Base-by-base conservation (phyloP, 2,329 filamentous ascomycete species). In the Fusarium newnesense region DNA sequence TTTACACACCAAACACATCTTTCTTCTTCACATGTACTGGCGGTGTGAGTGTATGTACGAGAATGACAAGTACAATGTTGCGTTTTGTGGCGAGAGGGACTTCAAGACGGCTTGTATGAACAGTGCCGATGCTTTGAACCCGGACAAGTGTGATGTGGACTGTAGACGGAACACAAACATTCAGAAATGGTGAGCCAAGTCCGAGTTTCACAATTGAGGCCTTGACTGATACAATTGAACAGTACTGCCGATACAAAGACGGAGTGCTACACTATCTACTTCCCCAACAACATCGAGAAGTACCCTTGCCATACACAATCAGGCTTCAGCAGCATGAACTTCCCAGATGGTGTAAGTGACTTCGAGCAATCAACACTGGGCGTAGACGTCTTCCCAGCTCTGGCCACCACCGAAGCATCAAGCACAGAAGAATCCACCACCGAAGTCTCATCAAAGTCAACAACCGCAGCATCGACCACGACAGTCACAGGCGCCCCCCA, bases 121-220 rank as follows among this genome's bases (percentile, higher is more conserved):
- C 21, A 60, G 43, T n/a, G 39, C 9, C 18, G 70, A 73, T 15
- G 50, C 67, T 1, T 16, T 50, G 61, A 53, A 73, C 32, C 28
- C 43, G 12, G 30, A 56, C 0, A 74, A 64, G 24, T 74, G 71
- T 6, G 70, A 72, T 11, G 70, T 69, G 7, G 34, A 62, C 4
- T 74, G 71, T n/a, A 59, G 63, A 37, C 47, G 46, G 28, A 73
- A 74, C 24, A 26, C 59, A 15, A 74, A 74, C 5, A 74, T 72
- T 19, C 42, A 54, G 21, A 74, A 72, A 13, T 74, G 70, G 71
- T 74, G 40, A 34, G 66, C 13, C 15, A 28, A 24, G 32, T 24
- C 3, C 4, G 16, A 11, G 19, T 19, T 7, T 18, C 26, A 21
- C 40, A 28, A 28, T 18, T 21, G n/a, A n/a, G 39, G 18, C 24